A percentile compares a stretch with the other conserved stretches of the same genome.
Conservation (phyloP, 371 early-diverging fungal species). For the Cokeromyces recurvatus region DNA sequence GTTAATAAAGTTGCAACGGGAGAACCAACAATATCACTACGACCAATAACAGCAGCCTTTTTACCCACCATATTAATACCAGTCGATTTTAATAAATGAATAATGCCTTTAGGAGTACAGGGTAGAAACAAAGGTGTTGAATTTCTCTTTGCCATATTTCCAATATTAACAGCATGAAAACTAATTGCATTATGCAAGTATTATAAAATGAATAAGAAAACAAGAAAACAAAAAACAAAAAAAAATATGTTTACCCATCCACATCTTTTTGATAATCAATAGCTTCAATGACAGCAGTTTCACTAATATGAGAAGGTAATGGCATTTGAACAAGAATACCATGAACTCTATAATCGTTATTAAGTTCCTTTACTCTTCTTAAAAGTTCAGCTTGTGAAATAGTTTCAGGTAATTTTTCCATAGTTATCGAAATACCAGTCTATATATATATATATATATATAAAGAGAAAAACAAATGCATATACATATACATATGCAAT, state of each 20-base stretch:
- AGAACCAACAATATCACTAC: conserved; percentile 91
- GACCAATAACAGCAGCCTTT: conserved; percentile 83
- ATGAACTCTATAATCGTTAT: conserved; percentile 74
- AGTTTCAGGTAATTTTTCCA: conserved; percentile 43
- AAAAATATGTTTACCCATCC: conserved; percentile 86
- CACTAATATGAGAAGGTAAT: conserved; percentile 81
- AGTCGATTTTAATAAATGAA: conserved; percentile 75
- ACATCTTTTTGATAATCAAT: conserved; percentile 89
- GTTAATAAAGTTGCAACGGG: conserved; percentile 80
- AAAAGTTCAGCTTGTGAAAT: conserved; percentile 51
- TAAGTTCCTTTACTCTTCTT: conserved; percentile 56
- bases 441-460: no score
- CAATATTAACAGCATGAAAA: conserved; percentile 89
- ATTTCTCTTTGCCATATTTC: conserved; percentile 78
- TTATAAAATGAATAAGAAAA: background rate
- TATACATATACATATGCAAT: no score
- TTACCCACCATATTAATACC: conserved; percentile 13
- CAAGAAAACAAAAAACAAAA: no score
- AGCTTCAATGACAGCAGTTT: conserved; percentile 73
- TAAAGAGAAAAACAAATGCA: no score
- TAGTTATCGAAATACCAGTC: background rate
- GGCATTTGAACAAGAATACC: conserved; percentile 95
- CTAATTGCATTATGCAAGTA: conserved; percentile 37
- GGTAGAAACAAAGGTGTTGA: conserved; percentile 78
- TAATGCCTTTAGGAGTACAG: conserved; percentile 92